Evolutionary conservation across 805 yeast species (phyloP).

Genomic region (Hanseniaspora jakobsenii): DNA sequence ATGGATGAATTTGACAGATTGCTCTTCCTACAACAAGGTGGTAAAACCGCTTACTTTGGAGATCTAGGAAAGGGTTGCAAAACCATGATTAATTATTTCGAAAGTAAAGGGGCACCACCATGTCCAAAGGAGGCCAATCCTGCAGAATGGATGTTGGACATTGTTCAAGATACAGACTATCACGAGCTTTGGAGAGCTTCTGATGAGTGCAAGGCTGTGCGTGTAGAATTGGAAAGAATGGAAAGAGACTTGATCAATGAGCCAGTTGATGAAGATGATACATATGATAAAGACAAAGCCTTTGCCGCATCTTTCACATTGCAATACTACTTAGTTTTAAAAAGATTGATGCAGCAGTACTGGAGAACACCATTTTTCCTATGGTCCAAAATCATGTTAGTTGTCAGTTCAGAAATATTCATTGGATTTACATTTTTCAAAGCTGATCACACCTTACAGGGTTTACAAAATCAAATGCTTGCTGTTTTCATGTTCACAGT

Average conservation of each 20-base stretch:
- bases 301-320: slow-evolving; percentile 35
- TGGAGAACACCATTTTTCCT: slow-evolving; percentile 56
- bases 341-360: slow-evolving; percentile 50
- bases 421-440: slow-evolving; percentile 67
- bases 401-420: slow-evolving; percentile 46
- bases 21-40: slow-evolving; percentile 57
- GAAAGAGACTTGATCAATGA: slow-evolving; percentile 41
- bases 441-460: slow-evolving; percentile 50
- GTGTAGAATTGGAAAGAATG: slow-evolving; percentile 51
- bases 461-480: slow-evolving; percentile 74
- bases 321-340: slow-evolving; percentile 38
- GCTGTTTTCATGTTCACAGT: slow-evolving; percentile 57
- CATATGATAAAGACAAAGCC: slow-evolving; percentile 22
- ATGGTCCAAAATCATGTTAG: slow-evolving; percentile 47
- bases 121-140: slow-evolving; percentile 67
- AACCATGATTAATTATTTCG: slow-evolving; percentile 54
- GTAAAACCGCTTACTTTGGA: slow-evolving; percentile 65
- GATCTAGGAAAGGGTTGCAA: slow-evolving; percentile 51
- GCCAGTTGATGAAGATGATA: slow-evolving; percentile 28
- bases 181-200: slow-evolving; percentile 69
- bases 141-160: slow-evolving; percentile 87
- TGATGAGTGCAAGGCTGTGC: slow-evolving; percentile 45
- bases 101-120: slow-evolving; percentile 47
- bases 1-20: slow-evolving; percentile 69
- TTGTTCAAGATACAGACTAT: slow-evolving; percentile 69